Conservation (phyloP, 163 green algal species). For the Prototheca wickerhamii region DNA sequence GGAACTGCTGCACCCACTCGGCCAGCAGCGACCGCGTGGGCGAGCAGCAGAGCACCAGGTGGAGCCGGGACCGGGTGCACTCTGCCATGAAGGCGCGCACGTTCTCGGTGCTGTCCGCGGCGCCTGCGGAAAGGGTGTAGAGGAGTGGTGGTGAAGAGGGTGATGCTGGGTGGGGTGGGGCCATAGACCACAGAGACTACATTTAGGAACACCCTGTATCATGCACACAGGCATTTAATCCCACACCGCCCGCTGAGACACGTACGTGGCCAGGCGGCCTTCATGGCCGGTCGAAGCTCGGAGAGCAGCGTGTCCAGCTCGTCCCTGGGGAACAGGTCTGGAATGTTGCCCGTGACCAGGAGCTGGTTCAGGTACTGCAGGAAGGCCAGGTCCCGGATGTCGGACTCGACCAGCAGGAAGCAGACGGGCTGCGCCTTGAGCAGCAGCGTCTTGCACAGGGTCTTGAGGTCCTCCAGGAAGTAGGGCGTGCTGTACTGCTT, state of each 20-base stretch:
- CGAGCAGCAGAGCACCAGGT: constrained; percentile 89
- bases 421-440: constrained; percentile 82
- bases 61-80: constrained; percentile 82
- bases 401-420: constrained; percentile 89
- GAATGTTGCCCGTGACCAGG: constrained; percentile 75
- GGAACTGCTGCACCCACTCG: constrained; percentile 71
- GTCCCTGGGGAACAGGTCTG: constrained; percentile 88
- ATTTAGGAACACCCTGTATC: no score
- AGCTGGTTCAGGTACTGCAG: constrained; percentile 97
- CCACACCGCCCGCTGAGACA: not conserved
- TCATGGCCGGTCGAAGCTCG: constrained; percentile 82
- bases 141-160: no score
- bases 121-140: constrained; percentile 25
- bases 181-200: no score
- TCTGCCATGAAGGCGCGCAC: constrained; percentile 87
- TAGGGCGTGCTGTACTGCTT: constrained; percentile 75
- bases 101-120: constrained; percentile 82
- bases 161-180: no score
- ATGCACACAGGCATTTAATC: not conserved
- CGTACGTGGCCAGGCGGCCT: constrained; percentile 39
- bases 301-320: constrained; percentile 90
- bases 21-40: constrained; percentile 81
- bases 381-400: constrained; percentile 91
- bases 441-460: constrained; percentile 80
- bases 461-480: constrained; percentile 91